phyloP scores from a whole-genome alignment of 2,329 filamentous ascomycete species.

The Zymoseptoria tritici region DNA sequence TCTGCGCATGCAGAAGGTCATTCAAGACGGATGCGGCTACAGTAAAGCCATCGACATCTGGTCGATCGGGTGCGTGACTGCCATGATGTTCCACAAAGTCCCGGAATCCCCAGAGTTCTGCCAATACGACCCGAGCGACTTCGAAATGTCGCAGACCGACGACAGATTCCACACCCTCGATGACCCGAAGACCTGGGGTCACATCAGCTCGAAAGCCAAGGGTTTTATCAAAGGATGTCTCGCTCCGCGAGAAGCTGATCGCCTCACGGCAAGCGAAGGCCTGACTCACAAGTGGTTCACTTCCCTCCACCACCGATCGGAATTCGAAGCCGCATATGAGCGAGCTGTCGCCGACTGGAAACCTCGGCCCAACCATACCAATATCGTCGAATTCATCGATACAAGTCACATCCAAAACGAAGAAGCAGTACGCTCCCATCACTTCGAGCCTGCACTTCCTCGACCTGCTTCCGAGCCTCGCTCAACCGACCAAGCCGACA shows the following conservation, averaged over 20 bases:
- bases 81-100: slow-evolving; percentile 45
- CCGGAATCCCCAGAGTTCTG: slow-evolving; percentile 38
- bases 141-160: slow-evolving; percentile 8
- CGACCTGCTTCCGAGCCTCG: neutral
- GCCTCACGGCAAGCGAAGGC: slow-evolving; percentile 49
- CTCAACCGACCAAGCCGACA: neutral
- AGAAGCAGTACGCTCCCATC: slow-evolving; percentile 4
- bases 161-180: slow-evolving; percentile 39
- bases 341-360: slow-evolving; percentile 44
- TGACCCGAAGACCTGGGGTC: slow-evolving; percentile 35
- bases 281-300: slow-evolving; percentile 51
- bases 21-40: slow-evolving; percentile 37
- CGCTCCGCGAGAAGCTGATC: slow-evolving; percentile 40
- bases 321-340: slow-evolving; percentile 45
- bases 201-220: slow-evolving; percentile 36
- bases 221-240: slow-evolving; percentile 49
- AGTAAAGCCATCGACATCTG: slow-evolving; percentile 55
- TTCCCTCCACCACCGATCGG: slow-evolving; percentile 39
- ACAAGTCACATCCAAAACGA: slow-evolving; percentile 8
- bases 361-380: slow-evolving; percentile 24
- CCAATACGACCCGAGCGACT: slow-evolving; percentile 13
- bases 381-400: slow-evolving; percentile 14
- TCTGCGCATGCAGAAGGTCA: slow-evolving; percentile 14
- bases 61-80: slow-evolving; percentile 52
- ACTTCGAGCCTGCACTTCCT: slow-evolving; percentile 4